phyloP scores from a whole-genome alignment of 2,329 filamentous ascomycete species.

The Talaromyces verruculosus region DNA sequence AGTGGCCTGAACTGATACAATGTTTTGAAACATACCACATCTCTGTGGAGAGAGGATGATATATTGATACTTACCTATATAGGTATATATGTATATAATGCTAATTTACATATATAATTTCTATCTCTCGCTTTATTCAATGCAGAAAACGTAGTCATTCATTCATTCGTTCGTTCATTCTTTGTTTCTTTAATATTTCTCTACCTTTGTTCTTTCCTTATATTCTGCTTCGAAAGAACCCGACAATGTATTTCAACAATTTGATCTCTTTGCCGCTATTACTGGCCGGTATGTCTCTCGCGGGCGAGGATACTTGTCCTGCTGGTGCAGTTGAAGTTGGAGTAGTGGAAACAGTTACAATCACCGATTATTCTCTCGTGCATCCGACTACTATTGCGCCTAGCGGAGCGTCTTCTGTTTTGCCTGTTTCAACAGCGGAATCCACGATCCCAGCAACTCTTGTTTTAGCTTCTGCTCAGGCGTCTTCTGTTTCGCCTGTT shows the following conservation, averaged over 20 bases:
- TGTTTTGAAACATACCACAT: not conserved
- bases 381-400: not conserved
- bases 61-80: not conserved
- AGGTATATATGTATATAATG: not conserved
- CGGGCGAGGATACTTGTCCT: slow-evolving; percentile 2
- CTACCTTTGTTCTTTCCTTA: not conserved
- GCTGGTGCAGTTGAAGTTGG: not conserved
- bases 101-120: not conserved
- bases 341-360: not conserved
- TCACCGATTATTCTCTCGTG: not conserved
- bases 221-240: not conserved
- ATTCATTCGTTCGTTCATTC: not conserved
- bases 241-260: not conserved
- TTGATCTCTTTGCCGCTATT: not conserved
- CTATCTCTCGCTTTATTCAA: not conserved
- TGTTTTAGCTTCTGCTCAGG: no score
- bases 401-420: not conserved
- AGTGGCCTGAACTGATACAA: no score
- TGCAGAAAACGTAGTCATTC: not conserved
- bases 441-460: no score
- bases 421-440: no score
- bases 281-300: not conserved
- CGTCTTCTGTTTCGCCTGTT: not conserved
- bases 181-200: not conserved
- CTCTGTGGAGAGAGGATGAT: not conserved